Base-by-base conservation (phyloP, 345 rosid species). In the Bretschneidera sinensis region DNA sequence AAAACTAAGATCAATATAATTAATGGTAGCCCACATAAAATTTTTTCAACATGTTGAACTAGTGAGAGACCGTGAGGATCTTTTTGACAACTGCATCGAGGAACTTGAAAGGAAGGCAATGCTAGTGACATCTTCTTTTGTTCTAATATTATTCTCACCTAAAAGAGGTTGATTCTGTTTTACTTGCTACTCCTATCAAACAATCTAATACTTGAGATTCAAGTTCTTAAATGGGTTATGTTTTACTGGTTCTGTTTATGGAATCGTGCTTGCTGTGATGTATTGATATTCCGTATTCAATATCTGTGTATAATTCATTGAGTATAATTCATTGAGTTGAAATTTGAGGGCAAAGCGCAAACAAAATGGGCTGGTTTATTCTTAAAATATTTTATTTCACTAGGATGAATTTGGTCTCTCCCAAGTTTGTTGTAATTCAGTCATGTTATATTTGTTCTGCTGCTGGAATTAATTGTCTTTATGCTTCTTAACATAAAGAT, bases 51-150 rank as follows among this genome's bases (percentile, higher is more conserved):
- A n/a, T 67, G 95, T 94, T 73, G 99, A 94, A 55, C 84, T 85
- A 68, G 61, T 71, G 24, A 80, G 97, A 74, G 99, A 94, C 59
- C 83, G 92, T 52, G 95, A 91, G 76, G 97, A 94, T 69, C 91
- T 94, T 76, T 94, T 81, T 75, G 96, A 85, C 62, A 85, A 69
- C 75, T 88, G 86, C 62, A 76, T 86, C 39, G 89, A 83, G 71
- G 99, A 94, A 68, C 96, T 90, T 61, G 95, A 63, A 79, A 86
- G 95, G 81, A 94, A 90, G 96, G 98, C 89, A 82, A 56, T 24
- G n/a, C 33, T 28, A 2, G 5, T 8, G 8, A 8, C 8, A 8
- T 8, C 33, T 28, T 28, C 8, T 8, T 28, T 28, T 8, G 5
- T 28, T 8, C 33, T 28, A 8, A 28, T 28, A 28, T 28, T 28